Evolutionary conservation across 805 yeast species (phyloP), one percentile per base, ranked within the genome.

Genomic region (Saccharomycopsis sp.): DNA sequence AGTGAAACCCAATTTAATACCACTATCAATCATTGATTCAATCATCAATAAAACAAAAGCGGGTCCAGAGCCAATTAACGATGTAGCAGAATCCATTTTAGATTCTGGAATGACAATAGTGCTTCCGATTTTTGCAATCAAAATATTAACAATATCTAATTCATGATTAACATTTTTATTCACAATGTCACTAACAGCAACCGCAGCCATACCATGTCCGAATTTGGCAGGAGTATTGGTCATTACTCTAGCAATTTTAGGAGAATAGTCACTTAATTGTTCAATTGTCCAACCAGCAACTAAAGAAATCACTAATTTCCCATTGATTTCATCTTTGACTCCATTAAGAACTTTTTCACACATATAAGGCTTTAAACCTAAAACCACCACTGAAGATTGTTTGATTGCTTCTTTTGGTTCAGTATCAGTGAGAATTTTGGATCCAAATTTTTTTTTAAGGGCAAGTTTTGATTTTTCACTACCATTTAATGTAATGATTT

Each of bases 61-160:
- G 1, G 97, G 96, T 1, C 95, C 98, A 1, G 96, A 85, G 1
- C 98, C 98, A 42, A 92, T 86, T 36, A 92, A 69, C 0, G 96
- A 82, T 6, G 97, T 89, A 31, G 95, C 94, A 3, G 89, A 95
- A 57, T 92, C 97, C 87, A 89, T 87, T 60, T 86, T 83, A 57
- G 81, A 80, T 61, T 92, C 99, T 15, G 88, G 89, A 32, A 83
- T 62, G 44, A 63, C 59, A 41, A 74, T 61, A 17, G 79, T 79
- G 49, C 69, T 67, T 4, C 92, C 92, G 40, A 81, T 76, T 27
- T 85, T 76, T 34, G 69, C 63, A 26, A 79, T 66, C 43, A 82
- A 61, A 34, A 65, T 61, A 31, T 39, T 36, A n/a, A 45, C 44
- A 8, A 23, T 67, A 67, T 76, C 47, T 64, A 60, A 49, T 43